Conservation (phyloP, 163 green algal genomes). For the Chlamydomonas reinhardtii region DNA sequence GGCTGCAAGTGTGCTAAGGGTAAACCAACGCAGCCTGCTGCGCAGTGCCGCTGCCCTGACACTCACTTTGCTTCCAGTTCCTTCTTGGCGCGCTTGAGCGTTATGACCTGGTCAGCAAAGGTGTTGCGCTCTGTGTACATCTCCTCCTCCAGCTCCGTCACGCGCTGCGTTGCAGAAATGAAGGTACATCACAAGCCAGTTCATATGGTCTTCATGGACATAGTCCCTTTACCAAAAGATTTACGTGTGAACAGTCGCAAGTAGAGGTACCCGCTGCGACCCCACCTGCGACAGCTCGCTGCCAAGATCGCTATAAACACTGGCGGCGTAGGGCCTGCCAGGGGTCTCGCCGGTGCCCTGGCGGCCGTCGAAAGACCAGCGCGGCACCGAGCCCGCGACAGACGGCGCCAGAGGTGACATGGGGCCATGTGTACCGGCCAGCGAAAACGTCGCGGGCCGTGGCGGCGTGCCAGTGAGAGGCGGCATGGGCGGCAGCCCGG, state of each 20-base stretch:
- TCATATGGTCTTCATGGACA: too few species aligned
- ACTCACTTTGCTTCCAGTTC: conserved; percentile 31
- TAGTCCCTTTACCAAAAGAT: too few species aligned
- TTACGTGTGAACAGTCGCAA: too few species aligned
- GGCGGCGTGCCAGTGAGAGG: neutral
- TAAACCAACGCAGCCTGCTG: too few species aligned
- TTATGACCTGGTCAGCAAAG: conserved; percentile 14
- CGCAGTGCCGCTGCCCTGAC: too few species aligned
- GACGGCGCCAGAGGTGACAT: neutral
- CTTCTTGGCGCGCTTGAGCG: conserved; percentile 9
- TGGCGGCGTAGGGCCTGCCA: neutral
- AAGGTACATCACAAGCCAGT: neutral
- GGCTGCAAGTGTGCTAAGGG: too few species aligned
- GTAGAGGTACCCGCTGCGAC: neutral
- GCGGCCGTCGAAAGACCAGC: neutral
- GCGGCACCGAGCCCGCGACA: neutral
- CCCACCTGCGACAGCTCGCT: conserved; percentile 38
- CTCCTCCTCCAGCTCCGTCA: conserved; percentile 44
- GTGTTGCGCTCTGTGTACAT: conserved; percentile 39
- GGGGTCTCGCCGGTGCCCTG: neutral
- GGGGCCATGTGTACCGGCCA: too few species aligned
- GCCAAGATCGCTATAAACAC: conserved; percentile 16
- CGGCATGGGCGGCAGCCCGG: neutral
- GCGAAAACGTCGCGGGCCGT: too few species aligned
- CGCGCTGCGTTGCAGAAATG: neutral